These are phyloP conservation scores for Prasinococcaceae sp. DNA, from an alignment of 139 green algal species.

Conservation along the genomic window DNA sequence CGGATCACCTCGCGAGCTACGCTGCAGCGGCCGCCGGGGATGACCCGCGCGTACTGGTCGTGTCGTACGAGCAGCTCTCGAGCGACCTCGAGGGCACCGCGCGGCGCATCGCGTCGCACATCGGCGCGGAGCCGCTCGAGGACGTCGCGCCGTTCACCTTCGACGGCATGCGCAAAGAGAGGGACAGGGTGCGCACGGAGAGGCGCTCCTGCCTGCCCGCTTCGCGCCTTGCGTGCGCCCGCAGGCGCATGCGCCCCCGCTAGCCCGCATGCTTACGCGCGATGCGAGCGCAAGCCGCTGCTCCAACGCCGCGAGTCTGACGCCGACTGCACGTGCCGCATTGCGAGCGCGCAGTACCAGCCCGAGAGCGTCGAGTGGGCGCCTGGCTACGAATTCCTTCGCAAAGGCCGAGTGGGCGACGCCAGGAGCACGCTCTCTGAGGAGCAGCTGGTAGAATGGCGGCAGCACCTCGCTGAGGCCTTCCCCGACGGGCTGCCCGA, in stretches of 20 bases:
- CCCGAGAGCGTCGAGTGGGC: background rate
- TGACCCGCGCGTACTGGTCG: conserved; percentile 1
- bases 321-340: no score
- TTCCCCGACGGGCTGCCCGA: no score
- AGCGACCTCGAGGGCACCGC: background rate
- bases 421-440: background rate
- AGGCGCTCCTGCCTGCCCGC: no score
- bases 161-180: background rate
- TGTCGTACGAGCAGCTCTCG: background rate
- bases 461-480: no score
- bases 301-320: no score
- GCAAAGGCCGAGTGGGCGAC: conserved; percentile 1
- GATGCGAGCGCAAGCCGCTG: no score
- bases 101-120: background rate
- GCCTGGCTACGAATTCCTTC: background rate
- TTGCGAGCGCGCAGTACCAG: no score
- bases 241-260: no score
- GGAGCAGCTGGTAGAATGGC: background rate
- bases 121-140: background rate
- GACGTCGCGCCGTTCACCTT: background rate
- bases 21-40: background rate
- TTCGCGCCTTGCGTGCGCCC: no score
- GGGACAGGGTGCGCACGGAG: no score
- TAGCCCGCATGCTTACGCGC: no score
- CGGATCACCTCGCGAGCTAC: background rate